Evolutionary conservation across 1,284 basidiomycete species (phyloP), one percentile per base, ranked within the genome.

Genomic region (Schizophyllum commune): DNA sequence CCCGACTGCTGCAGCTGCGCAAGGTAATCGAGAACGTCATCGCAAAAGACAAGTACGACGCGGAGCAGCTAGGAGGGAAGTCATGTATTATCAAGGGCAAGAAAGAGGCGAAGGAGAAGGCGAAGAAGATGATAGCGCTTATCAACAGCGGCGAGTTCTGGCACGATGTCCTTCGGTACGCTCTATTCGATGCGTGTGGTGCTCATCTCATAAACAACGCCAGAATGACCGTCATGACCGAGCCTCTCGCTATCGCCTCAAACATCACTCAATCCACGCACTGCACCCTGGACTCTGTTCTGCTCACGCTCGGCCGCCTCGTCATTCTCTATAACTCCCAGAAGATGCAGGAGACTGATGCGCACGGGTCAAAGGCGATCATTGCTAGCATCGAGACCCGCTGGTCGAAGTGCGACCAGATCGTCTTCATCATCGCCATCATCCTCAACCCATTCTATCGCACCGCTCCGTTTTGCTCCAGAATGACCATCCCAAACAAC

Each of bases 381-480:
- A 56, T 73, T 0, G 47, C 58, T 0, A 77, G 76, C 64, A 67
- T 80, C 57, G 74, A 81, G 60, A 62, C 58, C 47, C 71, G 71
- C 0, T 81, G 79, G 79, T 57, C 47, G 11, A 77, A 77, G 52
- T 64, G 70, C 13, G 77, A 81, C 65, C 76, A 79, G 62, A 75
- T 77, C 34, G 63, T 76, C 6, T 79, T 77, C 62, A 72, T 80
- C 61, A 70, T 74, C 4, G 72, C 75, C 3, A 62, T 79, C 1
- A 58, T 79, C 32, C 60, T 79, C 22, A 79, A 80, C 65, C 76
- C 73, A 1, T 72, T 73, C 60, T 58, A 70, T 52, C 7, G 33
- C 21, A 3, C 65, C 65, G 34, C 70, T 68, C 32, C 4, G 7
- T 57, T 61, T 51, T 9, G 19, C 17, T 53, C 33, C n/a, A n/a